These are phyloP conservation scores for Peronospora belbahrii DNA, from an alignment of 352 stramenopile genomes.

Conservation along the genomic window DNA sequence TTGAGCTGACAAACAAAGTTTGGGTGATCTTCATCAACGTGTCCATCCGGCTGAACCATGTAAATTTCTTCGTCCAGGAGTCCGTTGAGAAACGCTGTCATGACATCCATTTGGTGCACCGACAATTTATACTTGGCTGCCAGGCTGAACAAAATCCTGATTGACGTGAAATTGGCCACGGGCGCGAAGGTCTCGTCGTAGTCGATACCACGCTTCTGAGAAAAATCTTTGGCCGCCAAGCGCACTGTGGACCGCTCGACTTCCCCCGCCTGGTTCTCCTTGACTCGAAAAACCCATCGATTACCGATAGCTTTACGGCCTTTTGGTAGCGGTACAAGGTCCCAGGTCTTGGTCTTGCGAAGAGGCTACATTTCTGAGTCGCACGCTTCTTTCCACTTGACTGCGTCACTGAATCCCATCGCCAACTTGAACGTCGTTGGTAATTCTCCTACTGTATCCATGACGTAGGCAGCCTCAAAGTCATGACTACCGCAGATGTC, in stretches of 20 bases:
- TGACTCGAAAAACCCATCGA: slow-evolving; percentile 2
- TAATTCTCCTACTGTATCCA: slow-evolving; percentile 18
- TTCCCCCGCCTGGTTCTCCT: neutral
- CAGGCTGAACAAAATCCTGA: neutral
- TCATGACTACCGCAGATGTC: neutral
- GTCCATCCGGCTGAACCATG: neutral
- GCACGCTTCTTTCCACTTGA: slow-evolving; percentile 10
- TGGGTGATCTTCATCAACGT: neutral
- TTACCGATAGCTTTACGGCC: slow-evolving; percentile 1
- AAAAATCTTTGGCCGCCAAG: slow-evolving; percentile 3
- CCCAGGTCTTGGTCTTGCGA: neutral
- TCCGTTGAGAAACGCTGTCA: neutral
- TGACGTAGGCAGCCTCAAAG: slow-evolving; percentile 4
- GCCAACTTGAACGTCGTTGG: slow-evolving; percentile 11
- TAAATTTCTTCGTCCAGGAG: neutral
- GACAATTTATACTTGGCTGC: neutral
- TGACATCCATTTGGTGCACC: neutral
- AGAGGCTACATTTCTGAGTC: neutral
- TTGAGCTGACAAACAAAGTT: neutral
- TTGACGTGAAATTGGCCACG: neutral
- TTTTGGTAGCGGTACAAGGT: slow-evolving; percentile 1
- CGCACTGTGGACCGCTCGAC: slow-evolving; percentile 8
- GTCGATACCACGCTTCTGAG: slow-evolving; percentile 23
- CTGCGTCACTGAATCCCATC: slow-evolving; percentile 7
- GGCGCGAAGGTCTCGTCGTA: slow-evolving; percentile 3